A percentile compares a stretch with the other conserved stretches of the same genome.
Conservation (phyloP, 495 filamentous ascomycete genomes). For the Xylaria grammica region DNA sequence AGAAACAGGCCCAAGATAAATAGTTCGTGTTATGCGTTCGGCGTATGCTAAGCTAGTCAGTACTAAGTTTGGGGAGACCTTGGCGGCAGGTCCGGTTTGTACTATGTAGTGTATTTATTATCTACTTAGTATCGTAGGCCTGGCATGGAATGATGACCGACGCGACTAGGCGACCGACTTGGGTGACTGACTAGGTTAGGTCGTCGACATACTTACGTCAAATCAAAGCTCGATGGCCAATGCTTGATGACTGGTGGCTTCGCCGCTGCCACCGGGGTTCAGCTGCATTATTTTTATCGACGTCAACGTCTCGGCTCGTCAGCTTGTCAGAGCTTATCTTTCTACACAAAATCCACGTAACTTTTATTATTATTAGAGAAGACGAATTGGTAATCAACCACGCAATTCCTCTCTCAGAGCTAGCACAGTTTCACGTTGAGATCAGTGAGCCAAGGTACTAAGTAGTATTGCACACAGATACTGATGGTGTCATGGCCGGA, state of each 20-base stretch:
- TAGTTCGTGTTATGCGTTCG: too few relatives aligned
- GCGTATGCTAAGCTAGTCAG: too few relatives aligned
- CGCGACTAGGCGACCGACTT: too few relatives aligned
- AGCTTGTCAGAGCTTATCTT: not conserved
- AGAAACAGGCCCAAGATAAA: not conserved
- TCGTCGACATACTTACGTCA: too few relatives aligned
- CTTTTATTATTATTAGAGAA: slow-evolving; percentile 5
- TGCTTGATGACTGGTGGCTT: not conserved
- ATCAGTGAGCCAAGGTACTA: too few relatives aligned
- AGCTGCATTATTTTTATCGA: slow-evolving; percentile 20
- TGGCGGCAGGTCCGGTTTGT: too few relatives aligned
- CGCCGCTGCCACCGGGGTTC: not conserved
- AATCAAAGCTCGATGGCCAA: too few relatives aligned
- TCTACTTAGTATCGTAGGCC: too few relatives aligned
- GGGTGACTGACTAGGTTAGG: too few relatives aligned
- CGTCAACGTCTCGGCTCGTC: not conserved
- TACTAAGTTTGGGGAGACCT: not conserved
- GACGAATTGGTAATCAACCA: not conserved
- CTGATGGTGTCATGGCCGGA: not conserved
- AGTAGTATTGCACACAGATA: not conserved
- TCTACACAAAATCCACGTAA: not conserved
- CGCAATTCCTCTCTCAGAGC: not conserved
- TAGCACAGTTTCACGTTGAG: too few relatives aligned
- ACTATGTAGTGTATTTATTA: too few relatives aligned
- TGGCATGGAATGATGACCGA: too few relatives aligned